These are phyloP conservation scores for Globisporangium nodosum DNA, from an alignment of 352 stramenopile species.

Conservation along the genomic window DNA sequence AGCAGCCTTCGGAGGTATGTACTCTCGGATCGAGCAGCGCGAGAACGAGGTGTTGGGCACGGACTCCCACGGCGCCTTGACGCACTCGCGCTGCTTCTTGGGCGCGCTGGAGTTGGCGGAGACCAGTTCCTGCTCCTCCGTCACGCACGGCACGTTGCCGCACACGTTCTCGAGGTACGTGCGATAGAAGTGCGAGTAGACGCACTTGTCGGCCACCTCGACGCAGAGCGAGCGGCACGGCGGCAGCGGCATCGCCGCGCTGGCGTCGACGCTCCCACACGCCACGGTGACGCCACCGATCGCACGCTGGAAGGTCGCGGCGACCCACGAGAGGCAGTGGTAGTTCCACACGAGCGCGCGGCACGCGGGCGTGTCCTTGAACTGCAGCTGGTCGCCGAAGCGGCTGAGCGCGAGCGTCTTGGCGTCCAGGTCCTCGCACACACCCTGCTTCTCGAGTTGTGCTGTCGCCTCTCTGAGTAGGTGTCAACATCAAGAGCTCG, in stretches of 20 bases:
- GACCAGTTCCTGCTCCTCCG: slow-evolving; percentile 34
- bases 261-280: slow-evolving; percentile 21
- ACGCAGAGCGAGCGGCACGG: slow-evolving; percentile 70
- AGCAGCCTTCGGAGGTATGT: slow-evolving; percentile 20
- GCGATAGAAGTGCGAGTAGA: slow-evolving; percentile 68
- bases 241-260: slow-evolving; percentile 26
- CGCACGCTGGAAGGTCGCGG: slow-evolving; percentile 35
- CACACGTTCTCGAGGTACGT: slow-evolving; percentile 63
- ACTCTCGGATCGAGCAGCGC: slow-evolving; percentile 52
- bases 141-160: slow-evolving; percentile 53
- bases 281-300: slow-evolving; percentile 27
- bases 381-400: slow-evolving; percentile 59
- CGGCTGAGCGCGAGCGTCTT: slow-evolving; percentile 46
- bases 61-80: slow-evolving; percentile 45
- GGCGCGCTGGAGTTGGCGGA: slow-evolving; percentile 24
- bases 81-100: slow-evolving; percentile 30
- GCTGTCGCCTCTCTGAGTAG: slow-evolving; percentile 31
- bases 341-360: slow-evolving; percentile 68
- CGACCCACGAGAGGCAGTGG: slow-evolving; percentile 66
- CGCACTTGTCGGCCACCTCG: slow-evolving; percentile 69
- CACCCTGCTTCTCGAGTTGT: slow-evolving; percentile 66
- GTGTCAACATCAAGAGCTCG: background rate
- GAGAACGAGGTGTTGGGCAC: slow-evolving; percentile 44
- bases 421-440: slow-evolving; percentile 65
- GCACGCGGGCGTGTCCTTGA: slow-evolving; percentile 57